Percentiles rank a stretch among this genome's conserved stretches.
phyloP scores from a whole-genome alignment of 208 protist species.

The Blechomonas ayalai region DNA sequence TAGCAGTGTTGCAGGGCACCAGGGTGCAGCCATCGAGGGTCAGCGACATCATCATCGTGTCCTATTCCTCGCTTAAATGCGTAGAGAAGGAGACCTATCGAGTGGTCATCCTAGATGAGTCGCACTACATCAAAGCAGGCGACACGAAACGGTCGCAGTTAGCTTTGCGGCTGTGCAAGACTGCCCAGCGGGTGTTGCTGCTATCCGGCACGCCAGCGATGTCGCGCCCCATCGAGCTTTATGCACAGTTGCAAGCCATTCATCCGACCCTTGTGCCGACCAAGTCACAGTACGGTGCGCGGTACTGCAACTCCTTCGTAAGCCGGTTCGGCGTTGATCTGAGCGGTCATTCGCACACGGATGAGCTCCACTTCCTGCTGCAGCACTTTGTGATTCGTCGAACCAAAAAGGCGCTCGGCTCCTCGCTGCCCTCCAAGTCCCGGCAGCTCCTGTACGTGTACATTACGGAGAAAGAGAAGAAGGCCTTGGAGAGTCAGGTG shows the following conservation, averaged over 20 bases:
- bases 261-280: slow-evolving; percentile 37
- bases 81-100: slow-evolving; percentile 60
- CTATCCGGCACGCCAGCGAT: slow-evolving; percentile 92
- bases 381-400: slow-evolving; percentile 91
- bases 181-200: slow-evolving; percentile 72
- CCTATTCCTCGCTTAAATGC: slow-evolving; percentile 74
- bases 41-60: slow-evolving; percentile 73
- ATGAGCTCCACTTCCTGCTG: slow-evolving; percentile 91
- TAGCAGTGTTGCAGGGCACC: slow-evolving; percentile 52
- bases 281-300: slow-evolving; percentile 75
- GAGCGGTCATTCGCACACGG: slow-evolving; percentile 72
- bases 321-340: slow-evolving; percentile 67
- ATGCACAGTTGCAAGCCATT: slow-evolving; percentile 89
- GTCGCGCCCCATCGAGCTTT: slow-evolving; percentile 93
- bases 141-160: slow-evolving; percentile 73
- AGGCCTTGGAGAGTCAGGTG: slow-evolving; percentile 72
- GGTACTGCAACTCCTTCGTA: slow-evolving; percentile 91
- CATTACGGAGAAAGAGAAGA: slow-evolving; percentile 78
- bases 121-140: slow-evolving; percentile 92
- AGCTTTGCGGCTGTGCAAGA: slow-evolving; percentile 74
- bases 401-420: slow-evolving; percentile 85
- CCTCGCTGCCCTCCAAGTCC: slow-evolving; percentile 86
- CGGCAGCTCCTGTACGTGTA: slow-evolving; percentile 81
- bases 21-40: slow-evolving; percentile 28
- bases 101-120: slow-evolving; percentile 93